A percentile compares a stretch with the other conserved stretches of the same genome.
Evolutionary conservation across 2,329 filamentous ascomycete genomes (phyloP).

Genomic region (Mollisiaceae sp.): DNA sequence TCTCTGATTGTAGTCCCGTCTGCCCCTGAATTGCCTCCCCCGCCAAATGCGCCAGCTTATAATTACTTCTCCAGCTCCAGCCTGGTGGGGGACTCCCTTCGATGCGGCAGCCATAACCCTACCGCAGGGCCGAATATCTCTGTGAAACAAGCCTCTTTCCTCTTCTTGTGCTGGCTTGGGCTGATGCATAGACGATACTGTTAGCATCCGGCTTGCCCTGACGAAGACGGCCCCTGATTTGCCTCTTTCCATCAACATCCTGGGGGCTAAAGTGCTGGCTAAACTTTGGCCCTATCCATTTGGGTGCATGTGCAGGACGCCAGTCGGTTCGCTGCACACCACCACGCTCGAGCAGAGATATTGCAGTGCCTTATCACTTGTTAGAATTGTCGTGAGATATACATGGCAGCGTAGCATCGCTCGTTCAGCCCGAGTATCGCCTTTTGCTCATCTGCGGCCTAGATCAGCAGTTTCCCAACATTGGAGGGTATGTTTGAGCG

Average conservation of each 20-base stretch:
- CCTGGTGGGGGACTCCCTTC: neutral
- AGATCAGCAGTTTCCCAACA: slow-evolving; percentile 8
- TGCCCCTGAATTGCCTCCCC: neutral
- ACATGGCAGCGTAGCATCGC: slow-evolving; percentile 2
- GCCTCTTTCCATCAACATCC: neutral
- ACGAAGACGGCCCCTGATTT: neutral
- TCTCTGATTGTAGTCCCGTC: neutral
- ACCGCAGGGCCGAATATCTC: neutral
- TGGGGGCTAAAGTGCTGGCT: neutral
- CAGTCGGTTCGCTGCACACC: neutral
- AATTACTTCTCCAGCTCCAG: neutral
- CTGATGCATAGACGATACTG: neutral
- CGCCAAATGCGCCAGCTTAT: neutral
- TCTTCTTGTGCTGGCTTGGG: neutral
- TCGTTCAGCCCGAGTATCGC: neutral
- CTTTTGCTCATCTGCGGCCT: neutral
- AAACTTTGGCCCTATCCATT: neutral
- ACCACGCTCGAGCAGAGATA: neutral
- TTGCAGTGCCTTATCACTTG: neutral
- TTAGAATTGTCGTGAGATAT: neutral
- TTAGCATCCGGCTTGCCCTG: neutral
- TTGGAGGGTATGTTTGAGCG: neutral
- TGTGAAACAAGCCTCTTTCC: neutral
- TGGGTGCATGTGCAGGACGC: slow-evolving; percentile 1
- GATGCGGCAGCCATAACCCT: too few relatives aligned